These are phyloP conservation scores for Phytophthora ramorum DNA, from an alignment of 352 stramenopile species.

Conservation along the genomic window DNA sequence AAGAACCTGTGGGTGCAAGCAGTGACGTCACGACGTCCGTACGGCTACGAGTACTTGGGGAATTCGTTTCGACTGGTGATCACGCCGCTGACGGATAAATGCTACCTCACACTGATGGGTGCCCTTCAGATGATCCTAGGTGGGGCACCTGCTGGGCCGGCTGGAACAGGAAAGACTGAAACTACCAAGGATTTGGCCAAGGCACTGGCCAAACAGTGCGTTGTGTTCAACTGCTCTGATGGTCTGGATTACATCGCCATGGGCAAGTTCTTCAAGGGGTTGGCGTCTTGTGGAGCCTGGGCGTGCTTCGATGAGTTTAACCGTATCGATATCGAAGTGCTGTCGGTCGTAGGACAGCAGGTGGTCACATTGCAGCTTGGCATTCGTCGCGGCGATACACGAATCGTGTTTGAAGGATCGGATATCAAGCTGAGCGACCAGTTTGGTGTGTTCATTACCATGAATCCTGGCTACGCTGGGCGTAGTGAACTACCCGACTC, in stretches of 20 bases:
- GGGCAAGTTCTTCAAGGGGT: constrained; percentile 95
- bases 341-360: constrained; percentile 91
- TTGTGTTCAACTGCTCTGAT: constrained; percentile 96
- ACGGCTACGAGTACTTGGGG: constrained; percentile 97
- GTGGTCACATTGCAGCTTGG: constrained; percentile 93
- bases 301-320: constrained; percentile 93
- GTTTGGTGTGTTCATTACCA: constrained; percentile 92
- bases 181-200: constrained; percentile 96
- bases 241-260: constrained; percentile 95
- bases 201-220: constrained; percentile 94
- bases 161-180: constrained; percentile 95
- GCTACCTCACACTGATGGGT: constrained; percentile 96
- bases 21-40: constrained; percentile 90
- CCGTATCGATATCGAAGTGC: constrained; percentile 89
- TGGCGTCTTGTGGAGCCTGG: constrained; percentile 94
- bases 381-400: constrained; percentile 79
- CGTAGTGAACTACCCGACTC: constrained; percentile 90
- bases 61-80: constrained; percentile 97
- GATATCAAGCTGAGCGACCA: constrained; percentile 95
- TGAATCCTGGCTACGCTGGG: constrained; percentile 91
- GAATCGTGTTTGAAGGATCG: constrained; percentile 95
- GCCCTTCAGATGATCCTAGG: constrained; percentile 96
- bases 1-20: constrained; percentile 90
- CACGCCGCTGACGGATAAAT: constrained; percentile 96
- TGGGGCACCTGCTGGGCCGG: constrained; percentile 92